Percentiles rank a stretch among this genome's conserved stretches.
Conservation (phyloP, 2,329 filamentous ascomycete genomes). For the Talaromyces piceae region DNA sequence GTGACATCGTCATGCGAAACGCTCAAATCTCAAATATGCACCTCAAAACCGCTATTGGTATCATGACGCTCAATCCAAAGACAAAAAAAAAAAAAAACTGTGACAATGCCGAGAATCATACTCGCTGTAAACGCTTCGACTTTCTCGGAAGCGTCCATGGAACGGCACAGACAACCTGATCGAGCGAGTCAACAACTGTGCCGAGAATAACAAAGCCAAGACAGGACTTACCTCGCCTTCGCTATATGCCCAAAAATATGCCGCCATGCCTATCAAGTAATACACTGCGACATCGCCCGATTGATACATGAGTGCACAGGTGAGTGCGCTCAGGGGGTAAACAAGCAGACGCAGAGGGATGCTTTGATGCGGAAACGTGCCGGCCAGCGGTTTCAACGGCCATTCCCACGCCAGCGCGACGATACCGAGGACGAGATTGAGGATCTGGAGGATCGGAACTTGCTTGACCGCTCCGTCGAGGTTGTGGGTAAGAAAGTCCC, state of each 20-base stretch:
- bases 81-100: background rate
- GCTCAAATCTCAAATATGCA: background rate
- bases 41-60: background rate
- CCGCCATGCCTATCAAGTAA: slow-evolving; percentile 73
- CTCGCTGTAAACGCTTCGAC: slow-evolving; percentile 17
- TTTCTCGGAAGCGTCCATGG: slow-evolving; percentile 62
- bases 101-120: background rate
- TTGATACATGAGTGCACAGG: slow-evolving; percentile 77
- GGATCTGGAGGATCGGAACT: slow-evolving; percentile 76
- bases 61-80: background rate
- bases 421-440: slow-evolving; percentile 80
- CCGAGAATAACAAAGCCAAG: slow-evolving; percentile 4
- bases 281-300: slow-evolving; percentile 87
- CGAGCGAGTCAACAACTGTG: slow-evolving; percentile 12
- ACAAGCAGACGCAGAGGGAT: slow-evolving; percentile 79
- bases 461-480: slow-evolving; percentile 81
- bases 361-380: slow-evolving; percentile 71
- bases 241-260: slow-evolving; percentile 96
- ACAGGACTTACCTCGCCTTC: slow-evolving; percentile 76
- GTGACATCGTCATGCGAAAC: background rate
- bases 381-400: slow-evolving; percentile 72
- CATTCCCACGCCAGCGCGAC: slow-evolving; percentile 81
- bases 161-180: slow-evolving; percentile 58
- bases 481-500: slow-evolving; percentile 89
- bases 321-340: slow-evolving; percentile 69